These are phyloP conservation scores for Malus hybrid DNA, from an alignment of 331 rosid species.

Conservation along the genomic window DNA sequence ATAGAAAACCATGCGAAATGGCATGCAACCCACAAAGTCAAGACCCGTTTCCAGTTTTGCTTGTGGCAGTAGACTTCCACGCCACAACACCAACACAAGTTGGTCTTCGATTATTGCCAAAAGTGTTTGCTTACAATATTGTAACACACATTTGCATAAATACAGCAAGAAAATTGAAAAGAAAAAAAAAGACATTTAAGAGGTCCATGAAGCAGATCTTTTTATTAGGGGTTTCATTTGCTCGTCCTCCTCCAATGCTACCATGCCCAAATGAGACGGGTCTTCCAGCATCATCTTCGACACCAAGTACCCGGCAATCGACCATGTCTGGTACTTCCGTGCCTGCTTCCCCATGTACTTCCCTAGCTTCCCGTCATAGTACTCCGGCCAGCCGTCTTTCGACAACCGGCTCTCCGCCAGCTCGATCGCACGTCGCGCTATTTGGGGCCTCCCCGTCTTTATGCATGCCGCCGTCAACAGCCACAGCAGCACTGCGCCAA, in stretches of 20 bases:
- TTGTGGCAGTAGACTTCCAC: too few species aligned
- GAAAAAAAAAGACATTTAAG: neutral
- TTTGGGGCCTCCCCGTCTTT: constrained; percentile 26
- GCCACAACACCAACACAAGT: too few species aligned
- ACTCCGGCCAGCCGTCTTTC: constrained; percentile 34
- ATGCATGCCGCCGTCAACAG: constrained; percentile 29
- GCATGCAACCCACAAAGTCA: too few species aligned
- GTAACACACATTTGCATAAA: neutral
- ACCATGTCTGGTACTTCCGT: constrained; percentile 30
- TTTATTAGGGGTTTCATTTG: constrained; percentile 14
- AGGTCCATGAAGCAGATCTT: constrained; percentile 30
- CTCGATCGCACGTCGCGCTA: constrained; percentile 30
- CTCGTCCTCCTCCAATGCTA: constrained; percentile 25
- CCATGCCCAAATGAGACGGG: constrained; percentile 36
- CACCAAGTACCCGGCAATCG: constrained; percentile 31
- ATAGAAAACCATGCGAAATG: too few species aligned
- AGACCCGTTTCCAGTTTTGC: too few species aligned
- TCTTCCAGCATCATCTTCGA: constrained; percentile 39
- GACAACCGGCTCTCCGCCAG: constrained; percentile 25
- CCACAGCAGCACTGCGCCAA: constrained; percentile 24
- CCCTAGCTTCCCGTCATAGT: constrained; percentile 31
- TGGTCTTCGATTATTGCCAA: neutral
- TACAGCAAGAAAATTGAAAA: neutral
- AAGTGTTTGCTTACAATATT: neutral
- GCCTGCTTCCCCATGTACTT: constrained; percentile 27